Conservation (phyloP, 2,329 filamentous ascomycete genomes). For the Aureobasidium sp. region DNA sequence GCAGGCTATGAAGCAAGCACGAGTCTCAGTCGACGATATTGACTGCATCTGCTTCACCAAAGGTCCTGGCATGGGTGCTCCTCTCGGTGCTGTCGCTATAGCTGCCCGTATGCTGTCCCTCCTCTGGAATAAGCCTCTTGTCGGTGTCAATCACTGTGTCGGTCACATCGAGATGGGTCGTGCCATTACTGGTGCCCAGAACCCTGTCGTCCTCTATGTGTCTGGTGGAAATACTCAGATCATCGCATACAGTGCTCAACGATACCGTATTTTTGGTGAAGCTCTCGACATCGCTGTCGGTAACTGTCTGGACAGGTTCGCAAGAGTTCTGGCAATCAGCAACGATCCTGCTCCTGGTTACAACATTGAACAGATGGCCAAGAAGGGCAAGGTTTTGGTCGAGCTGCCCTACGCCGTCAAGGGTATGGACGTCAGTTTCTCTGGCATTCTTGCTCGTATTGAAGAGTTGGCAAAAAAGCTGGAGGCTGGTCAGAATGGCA, state of each 20-base stretch:
- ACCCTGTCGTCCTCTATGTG: constrained; percentile 94
- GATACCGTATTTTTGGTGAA: constrained; percentile 97
- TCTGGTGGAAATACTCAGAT: constrained; percentile 96
- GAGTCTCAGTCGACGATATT: constrained; percentile 56
- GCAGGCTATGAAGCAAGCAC: constrained; percentile 65
- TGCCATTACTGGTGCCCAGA: constrained; percentile 78
- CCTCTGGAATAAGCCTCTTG: constrained; percentile 80
- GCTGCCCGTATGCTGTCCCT: constrained; percentile 74
- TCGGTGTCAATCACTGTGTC: constrained; percentile 96
- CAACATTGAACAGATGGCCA: constrained; percentile 93
- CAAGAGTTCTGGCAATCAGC: constrained; percentile 79
- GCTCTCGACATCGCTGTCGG: constrained; percentile 95
- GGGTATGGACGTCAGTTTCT: constrained; percentile 97
- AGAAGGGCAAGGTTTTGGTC: constrained; percentile 62
- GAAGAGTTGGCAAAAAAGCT: constrained; percentile 72
- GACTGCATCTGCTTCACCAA: constrained; percentile 94
- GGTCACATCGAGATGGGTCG: constrained; percentile 99
- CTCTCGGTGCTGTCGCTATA: constrained; percentile 77
- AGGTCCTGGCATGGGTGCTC: constrained; percentile 94
- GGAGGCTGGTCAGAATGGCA: constrained; percentile 28
- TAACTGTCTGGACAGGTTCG: constrained; percentile 94
- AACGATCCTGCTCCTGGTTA: constrained; percentile 97
- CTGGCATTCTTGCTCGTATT: constrained; percentile 77
- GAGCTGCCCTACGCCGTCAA: constrained; percentile 95
- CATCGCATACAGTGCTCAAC: constrained; percentile 88